Evolutionary conservation across 202 grass and related monocot species (phyloP).

Genomic region (Setaria viridis): DNA sequence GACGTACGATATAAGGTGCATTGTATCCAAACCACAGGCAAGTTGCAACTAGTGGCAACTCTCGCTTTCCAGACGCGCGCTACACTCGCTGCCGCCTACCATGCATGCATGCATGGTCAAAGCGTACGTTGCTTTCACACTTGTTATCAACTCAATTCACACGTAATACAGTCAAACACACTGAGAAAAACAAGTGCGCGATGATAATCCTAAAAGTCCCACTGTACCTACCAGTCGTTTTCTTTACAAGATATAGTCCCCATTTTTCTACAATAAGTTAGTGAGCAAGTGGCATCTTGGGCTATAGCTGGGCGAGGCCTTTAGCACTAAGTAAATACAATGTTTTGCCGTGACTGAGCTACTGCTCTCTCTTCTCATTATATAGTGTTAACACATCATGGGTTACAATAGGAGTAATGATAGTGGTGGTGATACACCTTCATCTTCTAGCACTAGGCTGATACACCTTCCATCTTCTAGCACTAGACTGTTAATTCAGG

Average conservation of each 20-base stretch:
- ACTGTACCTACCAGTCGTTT: not conserved
- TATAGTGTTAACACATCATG: no score
- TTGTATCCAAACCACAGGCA: no score
- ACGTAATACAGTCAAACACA: not conserved
- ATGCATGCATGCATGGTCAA: conserved; percentile 19
- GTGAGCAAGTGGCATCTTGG: not conserved
- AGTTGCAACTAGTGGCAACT: not conserved
- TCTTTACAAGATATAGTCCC: not conserved
- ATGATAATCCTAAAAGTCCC: not conserved
- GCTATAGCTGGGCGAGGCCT: not conserved
- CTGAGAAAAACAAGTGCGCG: not conserved
- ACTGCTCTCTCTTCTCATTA: no score
- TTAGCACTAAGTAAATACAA: no score
- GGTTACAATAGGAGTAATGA: no score
- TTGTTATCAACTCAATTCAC: conserved; percentile 1
- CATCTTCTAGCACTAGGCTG: no score
- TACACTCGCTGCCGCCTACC: not conserved
- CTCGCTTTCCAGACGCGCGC: not conserved
- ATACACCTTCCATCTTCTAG: no score
- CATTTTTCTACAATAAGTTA: not conserved
- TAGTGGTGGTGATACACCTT: no score
- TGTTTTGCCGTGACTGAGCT: no score
- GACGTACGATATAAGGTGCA: no score
- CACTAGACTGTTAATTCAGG: no score
- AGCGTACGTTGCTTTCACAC: not conserved